Base-by-base conservation (phyloP, 768 basidiomycete species). In the Pisolithus albus region DNA sequence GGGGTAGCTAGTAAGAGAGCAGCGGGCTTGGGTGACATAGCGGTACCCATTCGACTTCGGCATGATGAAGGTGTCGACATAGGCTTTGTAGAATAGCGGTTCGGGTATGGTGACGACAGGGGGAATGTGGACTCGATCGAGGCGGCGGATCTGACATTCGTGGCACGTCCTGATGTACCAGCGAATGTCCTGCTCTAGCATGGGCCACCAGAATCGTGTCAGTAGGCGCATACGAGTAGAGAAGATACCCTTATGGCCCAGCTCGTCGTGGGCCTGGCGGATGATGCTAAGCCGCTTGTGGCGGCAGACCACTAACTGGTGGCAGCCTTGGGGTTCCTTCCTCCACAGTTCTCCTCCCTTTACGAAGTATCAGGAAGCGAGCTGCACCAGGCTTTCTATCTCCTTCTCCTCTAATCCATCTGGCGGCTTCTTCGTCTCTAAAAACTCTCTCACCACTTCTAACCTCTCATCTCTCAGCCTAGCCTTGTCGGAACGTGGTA, bases 141-240 rank as follows among this genome's bases (percentile, higher is more conserved):
- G 18, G 56, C 41, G 46, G 62, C 61, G 3, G 56, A 70, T 15
- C 63, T 65, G 7, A 51, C 56, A n/a, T 69, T 52, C 69, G 70
- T 74, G 2, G 69, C 73, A 51, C 40, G 19, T 65, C 21, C 62
- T 59, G 30, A 75, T 64, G 13, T 42, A 58, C 47, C 46, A 52
- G 9, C 40, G 30, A 5, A 52, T 4, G 1, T 52, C 46, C 1
- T 52, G 23, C 10, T 5, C 16, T 1, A 52, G 24, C 11, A 47
- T 34, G 1, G 37, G 51, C 51, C 51, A 52, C 51, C 51, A 52
- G 7, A 52, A 52, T 0, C 13, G 1, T n/a, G n/a, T n/a, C n/a
- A n/a, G n/a, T n/a, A n/a, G n/a, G n/a, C n/a, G n/a, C n/a, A n/a
- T n/a, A n/a, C 15, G 8, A 4, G 47, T 39, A 3, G 40, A 19